Evolutionary conservation across 2,329 filamentous ascomycete genomes (phyloP).

Genomic region (Ascocoryne sarcoides): DNA sequence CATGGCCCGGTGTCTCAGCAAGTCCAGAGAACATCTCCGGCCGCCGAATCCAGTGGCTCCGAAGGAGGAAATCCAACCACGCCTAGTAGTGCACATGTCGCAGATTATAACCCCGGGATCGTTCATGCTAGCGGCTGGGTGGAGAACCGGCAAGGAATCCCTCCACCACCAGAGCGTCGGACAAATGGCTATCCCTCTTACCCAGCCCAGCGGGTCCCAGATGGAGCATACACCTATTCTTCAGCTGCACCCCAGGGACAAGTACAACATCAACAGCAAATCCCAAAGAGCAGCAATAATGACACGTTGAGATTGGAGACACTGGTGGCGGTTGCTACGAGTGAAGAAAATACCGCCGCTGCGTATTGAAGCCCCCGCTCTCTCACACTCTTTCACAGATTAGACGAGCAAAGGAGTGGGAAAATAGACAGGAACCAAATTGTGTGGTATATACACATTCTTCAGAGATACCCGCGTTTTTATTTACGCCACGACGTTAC

Average conservation of each 20-base stretch:
- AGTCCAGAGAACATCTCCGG: conserved; percentile 42
- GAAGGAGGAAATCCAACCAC: conserved; percentile 45
- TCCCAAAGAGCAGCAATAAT: conserved; percentile 27
- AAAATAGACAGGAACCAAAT: no score
- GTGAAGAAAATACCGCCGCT: conserved; percentile 37
- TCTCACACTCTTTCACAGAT: not conserved
- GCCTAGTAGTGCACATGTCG: conserved; percentile 35
- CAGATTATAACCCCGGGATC: conserved; percentile 44
- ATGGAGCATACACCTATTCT: conserved; percentile 20
- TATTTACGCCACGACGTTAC: no score
- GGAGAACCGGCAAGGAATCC: conserved; percentile 32
- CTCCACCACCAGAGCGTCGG: conserved; percentile 1
- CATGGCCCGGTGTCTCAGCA: conserved; percentile 40
- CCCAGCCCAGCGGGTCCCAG: conserved; percentile 11
- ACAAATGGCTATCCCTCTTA: conserved; percentile 3
- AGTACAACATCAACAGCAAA: conserved; percentile 29
- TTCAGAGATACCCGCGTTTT: conserved; percentile 23
- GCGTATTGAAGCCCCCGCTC: conserved; percentile 21
- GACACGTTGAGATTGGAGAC: conserved; percentile 51
- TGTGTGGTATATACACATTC: conserved; percentile 21
- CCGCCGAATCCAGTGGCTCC: conserved; percentile 46
- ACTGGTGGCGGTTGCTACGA: conserved; percentile 56
- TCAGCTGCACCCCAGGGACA: conserved; percentile 27
- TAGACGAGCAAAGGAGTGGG: no score
- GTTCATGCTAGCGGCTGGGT: conserved; percentile 40